These are phyloP conservation scores for Rhodamnia argentea DNA, from an alignment of 345 rosid genomes.

Conservation along the genomic window DNA sequence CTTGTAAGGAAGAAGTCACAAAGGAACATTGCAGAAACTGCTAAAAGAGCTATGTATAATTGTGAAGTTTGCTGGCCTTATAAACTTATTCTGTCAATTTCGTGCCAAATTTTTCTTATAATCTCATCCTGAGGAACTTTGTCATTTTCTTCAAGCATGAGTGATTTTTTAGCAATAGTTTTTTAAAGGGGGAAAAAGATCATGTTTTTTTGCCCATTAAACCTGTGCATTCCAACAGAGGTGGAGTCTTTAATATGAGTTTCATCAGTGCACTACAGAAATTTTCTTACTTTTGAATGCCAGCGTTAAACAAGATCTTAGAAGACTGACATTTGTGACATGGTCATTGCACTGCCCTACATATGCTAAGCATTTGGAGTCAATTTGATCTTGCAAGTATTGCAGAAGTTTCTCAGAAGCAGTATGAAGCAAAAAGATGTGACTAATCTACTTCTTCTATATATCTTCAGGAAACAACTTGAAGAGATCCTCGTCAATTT, in stretches of 20 bases:
- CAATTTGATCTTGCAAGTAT: neutral
- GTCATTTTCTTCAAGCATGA: neutral
- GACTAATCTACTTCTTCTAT: neutral
- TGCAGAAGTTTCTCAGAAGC: neutral
- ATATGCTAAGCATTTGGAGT: neutral
- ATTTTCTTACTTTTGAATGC: neutral
- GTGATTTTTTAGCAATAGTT: neutral
- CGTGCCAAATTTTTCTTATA: neutral
- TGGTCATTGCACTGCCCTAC: neutral
- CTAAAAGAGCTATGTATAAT: neutral
- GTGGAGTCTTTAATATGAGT: neutral
- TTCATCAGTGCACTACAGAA: neutral
- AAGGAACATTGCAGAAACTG: neutral
- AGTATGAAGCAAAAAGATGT: neutral
- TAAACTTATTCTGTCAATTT: neutral
- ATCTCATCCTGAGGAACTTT: neutral
- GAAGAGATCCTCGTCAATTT: slow-evolving; percentile 75
- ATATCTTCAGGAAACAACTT: slow-evolving; percentile 68
- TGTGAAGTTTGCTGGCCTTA: neutral
- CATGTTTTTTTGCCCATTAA: neutral
- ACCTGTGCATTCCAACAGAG: neutral
- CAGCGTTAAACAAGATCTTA: neutral
- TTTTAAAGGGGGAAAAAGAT: neutral
- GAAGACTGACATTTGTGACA: neutral
- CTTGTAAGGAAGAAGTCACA: neutral